Conservation (phyloP, 225 moss, liverwort and hornwort genomes). For the Pseudoscleropodium purum region DNA sequence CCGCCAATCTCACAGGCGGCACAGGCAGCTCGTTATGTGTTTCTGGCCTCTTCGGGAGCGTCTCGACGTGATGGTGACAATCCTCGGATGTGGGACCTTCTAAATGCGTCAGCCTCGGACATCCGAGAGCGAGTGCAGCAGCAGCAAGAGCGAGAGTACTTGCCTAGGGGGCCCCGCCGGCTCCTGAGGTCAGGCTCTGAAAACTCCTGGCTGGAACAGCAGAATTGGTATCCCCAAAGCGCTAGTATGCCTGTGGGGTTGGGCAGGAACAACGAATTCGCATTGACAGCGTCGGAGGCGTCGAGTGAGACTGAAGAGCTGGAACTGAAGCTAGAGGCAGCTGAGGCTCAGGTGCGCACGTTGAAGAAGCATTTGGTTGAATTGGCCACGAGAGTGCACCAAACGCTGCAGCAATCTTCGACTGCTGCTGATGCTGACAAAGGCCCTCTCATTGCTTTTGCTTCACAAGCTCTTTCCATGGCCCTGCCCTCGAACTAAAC, state of each 20-base stretch:
- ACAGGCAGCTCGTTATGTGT: slow-evolving; percentile 33
- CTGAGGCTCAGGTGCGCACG: slow-evolving; percentile 47
- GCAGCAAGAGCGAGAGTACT: not conserved
- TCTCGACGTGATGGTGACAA: not conserved
- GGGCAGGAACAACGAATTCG: slow-evolving; percentile 12
- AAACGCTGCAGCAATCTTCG: slow-evolving; percentile 61
- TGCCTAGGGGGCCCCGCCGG: slow-evolving; percentile 3
- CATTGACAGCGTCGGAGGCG: slow-evolving; percentile 8
- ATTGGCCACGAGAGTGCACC: slow-evolving; percentile 68
- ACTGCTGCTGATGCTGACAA: slow-evolving; percentile 57
- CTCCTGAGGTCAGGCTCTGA: slow-evolving; percentile 15
- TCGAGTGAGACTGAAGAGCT: slow-evolving; percentile 23
- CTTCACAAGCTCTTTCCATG: slow-evolving; percentile 60
- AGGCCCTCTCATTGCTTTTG: slow-evolving; percentile 59
- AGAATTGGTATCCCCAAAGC: slow-evolving; percentile 16
- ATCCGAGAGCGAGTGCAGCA: not conserved
- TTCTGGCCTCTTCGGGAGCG: slow-evolving; percentile 14
- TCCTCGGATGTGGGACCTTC: slow-evolving; percentile 14
- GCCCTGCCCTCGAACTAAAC: slow-evolving; percentile 33
- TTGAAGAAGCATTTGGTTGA: slow-evolving; percentile 77
- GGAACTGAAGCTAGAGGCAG: slow-evolving; percentile 33
- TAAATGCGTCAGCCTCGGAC: slow-evolving; percentile 14
- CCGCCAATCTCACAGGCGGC: slow-evolving; percentile 47
- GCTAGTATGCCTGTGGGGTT: slow-evolving; percentile 47
- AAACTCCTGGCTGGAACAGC: slow-evolving; percentile 13